Conservation (phyloP, 176 grass and related monocot genomes). For the Musa troglodytarum region DNA sequence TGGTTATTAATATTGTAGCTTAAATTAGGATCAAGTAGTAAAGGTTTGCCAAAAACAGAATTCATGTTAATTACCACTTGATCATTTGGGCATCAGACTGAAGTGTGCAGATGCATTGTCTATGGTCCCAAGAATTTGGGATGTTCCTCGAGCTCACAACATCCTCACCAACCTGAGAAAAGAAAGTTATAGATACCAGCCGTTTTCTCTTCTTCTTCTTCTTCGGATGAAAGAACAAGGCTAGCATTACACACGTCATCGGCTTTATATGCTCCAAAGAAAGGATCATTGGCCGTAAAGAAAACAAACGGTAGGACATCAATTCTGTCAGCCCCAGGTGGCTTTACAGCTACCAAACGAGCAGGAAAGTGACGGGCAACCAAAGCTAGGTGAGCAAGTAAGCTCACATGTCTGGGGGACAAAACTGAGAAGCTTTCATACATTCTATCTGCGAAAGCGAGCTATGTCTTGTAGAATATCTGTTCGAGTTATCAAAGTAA, state of each 20-base stretch:
- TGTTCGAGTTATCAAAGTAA: neutral
- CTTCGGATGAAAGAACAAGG: neutral
- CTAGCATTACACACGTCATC: neutral
- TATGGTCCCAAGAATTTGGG: neutral
- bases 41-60: neutral
- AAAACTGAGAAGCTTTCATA: neutral
- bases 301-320: neutral
- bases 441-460: neutral
- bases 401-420: constrained; percentile 1
- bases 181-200: neutral
- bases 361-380: neutral
- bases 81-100: neutral
- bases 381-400: neutral
- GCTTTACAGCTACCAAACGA: neutral
- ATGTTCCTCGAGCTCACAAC: neutral
- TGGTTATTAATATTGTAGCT: too few species aligned
- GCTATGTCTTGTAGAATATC: neutral
- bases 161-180: neutral
- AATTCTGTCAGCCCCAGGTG: neutral
- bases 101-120: neutral
- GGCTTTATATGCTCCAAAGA: neutral
- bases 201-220: neutral
- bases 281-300: neutral
- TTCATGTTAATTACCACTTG: neutral
- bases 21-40: too few species aligned